Base-by-base conservation (phyloP, 2,329 filamentous ascomycete genomes). In the Fusarium incarnatum region DNA sequence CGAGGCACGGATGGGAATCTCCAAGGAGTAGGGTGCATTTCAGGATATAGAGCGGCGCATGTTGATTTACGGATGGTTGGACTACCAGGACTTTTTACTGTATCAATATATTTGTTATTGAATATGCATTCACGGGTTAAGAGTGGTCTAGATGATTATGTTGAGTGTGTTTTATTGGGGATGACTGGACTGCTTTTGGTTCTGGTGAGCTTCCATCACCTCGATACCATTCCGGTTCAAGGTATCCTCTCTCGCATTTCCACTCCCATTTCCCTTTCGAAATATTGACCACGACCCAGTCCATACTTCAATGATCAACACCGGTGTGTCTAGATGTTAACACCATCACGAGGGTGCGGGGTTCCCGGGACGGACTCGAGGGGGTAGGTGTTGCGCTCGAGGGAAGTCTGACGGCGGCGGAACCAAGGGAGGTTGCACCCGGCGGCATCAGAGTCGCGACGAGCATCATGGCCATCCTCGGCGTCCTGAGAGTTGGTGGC, bases 11-110 rank as follows among this genome's bases (percentile, higher is more conserved):
- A 56, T 22, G 68, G 65, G 58, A 62, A 60, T 67, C 64, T 63
- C 69, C 61, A 53, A n/a, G 68, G 70, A 72, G 70, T 71, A 68
- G 68, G 63, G 58, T 70, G 66, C 66, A 73, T 49, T 41, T 61
- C 52, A 46, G 56, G 32, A 37, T 13, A 68, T 73, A 74, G 64
- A 75, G 64, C 52, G 71, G 62, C 58, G 71, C 61, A 57, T 55
- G 65, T 60, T 57, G 49, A 60, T 54, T 62, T 48, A 64, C 44
- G 63, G 55, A 65, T 40, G 57, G 63, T 42, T 58, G 64, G 28
- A 47, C 48, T 50, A 64, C 9, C 47, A 45, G 45, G 46, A 53
- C 46, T 68, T 41, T 55, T 60, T 32, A 28, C 25, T 67, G 62
- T 60, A 67, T 46, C 61, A 56, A 61, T 65, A 57, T 46, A 63